phyloP scores from a whole-genome alignment of 2,329 filamentous ascomycete species.

The Hymenoscyphus fructigenus region DNA sequence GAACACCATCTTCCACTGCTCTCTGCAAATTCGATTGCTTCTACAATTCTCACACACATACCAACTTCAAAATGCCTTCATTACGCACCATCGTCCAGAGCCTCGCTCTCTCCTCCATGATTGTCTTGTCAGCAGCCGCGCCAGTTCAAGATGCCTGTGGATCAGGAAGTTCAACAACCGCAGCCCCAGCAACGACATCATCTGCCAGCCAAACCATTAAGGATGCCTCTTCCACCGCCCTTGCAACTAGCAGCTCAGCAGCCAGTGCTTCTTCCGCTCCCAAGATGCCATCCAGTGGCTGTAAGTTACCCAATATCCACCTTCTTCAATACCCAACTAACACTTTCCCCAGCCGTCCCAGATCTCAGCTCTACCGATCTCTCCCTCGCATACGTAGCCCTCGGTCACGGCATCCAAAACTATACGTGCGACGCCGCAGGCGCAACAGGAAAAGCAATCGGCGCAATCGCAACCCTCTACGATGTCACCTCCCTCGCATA shows the following conservation, averaged over 20 bases:
- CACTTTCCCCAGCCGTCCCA: constrained; percentile 20
- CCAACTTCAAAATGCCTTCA: constrained; percentile 28
- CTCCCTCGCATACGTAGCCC: constrained; percentile 32
- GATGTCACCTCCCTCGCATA: constrained; percentile 32
- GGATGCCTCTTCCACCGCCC: not conserved
- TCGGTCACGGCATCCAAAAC: constrained; percentile 37
- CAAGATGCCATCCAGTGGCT: constrained; percentile 26
- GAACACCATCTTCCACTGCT: not conserved
- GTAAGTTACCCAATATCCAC: constrained; percentile 18
- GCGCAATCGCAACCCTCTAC: constrained; percentile 36
- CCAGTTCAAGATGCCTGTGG: constrained; percentile 17
- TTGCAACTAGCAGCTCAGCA: constrained; percentile 1
- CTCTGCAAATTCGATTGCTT: not conserved
- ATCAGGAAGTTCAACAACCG: not conserved
- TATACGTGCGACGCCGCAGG: constrained; percentile 33
- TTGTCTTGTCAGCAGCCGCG: constrained; percentile 23
- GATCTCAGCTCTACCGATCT: constrained; percentile 29
- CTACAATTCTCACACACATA: constrained; percentile 1
- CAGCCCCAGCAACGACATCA: not conserved
- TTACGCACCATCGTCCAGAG: constrained; percentile 25
- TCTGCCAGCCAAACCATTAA: not conserved
- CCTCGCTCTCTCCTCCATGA: constrained; percentile 24
- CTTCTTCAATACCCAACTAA: constrained; percentile 8
- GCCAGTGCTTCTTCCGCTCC: constrained; percentile 15
- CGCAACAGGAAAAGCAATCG: constrained; percentile 25